phyloP scores from a whole-genome alignment of 805 yeast species.

The Wickerhamomyces canadensis region DNA sequence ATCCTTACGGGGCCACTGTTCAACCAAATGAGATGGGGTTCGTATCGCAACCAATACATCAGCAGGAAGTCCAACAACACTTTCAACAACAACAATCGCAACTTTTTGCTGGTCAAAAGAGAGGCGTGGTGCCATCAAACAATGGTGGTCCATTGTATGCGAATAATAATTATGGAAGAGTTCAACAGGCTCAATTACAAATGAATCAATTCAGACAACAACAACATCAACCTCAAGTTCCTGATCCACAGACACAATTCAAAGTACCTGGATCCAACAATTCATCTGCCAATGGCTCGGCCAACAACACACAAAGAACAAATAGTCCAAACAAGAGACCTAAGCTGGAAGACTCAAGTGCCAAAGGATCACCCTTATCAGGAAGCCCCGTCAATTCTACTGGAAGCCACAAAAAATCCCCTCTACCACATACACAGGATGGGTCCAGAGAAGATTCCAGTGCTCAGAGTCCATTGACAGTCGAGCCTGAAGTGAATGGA shows the following conservation, averaged over 20 bases:
- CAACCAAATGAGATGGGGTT: slow-evolving; percentile 5
- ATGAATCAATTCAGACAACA: slow-evolving; percentile 47
- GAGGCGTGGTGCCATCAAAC: slow-evolving; percentile 6
- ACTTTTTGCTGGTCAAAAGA: slow-evolving; percentile 20
- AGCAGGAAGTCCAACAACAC: slow-evolving; percentile 23
- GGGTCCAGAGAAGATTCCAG: background rate
- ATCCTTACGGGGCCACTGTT: slow-evolving; percentile 2
- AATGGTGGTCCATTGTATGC: slow-evolving; percentile 13
- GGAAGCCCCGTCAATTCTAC: slow-evolving; percentile 6
- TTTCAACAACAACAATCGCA: slow-evolving; percentile 24
- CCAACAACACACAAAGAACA: slow-evolving; percentile 4
- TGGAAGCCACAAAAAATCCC: background rate
- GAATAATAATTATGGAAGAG: slow-evolving; percentile 21
- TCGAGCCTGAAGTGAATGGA: slow-evolving; percentile 2
- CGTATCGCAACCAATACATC: slow-evolving; percentile 18
- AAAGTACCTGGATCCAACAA: slow-evolving; percentile 1
- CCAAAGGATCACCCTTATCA: slow-evolving; percentile 10
- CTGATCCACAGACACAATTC: slow-evolving; percentile 1
- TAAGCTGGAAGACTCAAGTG: slow-evolving; percentile 13
- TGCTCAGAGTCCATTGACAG: background rate
- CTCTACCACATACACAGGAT: too few relatives aligned
- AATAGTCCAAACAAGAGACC: slow-evolving; percentile 18
- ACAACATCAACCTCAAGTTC: slow-evolving; percentile 21
- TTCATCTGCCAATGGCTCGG: background rate
- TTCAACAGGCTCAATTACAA: slow-evolving; percentile 38